Evolutionary conservation across 2,329 filamentous ascomycete genomes (phyloP), one percentile per base, ranked within the genome.

Genomic region (Sordariomycetes sp.): DNA sequence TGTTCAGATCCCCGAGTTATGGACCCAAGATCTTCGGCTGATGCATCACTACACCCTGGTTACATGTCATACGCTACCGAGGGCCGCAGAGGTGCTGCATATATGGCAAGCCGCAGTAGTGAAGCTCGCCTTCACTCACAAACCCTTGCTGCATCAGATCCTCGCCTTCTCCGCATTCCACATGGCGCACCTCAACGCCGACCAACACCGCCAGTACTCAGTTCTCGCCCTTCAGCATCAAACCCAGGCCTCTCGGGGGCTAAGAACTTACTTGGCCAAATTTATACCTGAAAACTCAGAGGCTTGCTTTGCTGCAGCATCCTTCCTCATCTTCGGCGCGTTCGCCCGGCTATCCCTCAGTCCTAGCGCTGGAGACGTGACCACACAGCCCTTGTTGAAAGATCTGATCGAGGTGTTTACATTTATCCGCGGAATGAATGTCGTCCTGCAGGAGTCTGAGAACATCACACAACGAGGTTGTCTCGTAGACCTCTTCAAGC

Each of bases 1-100:
- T 67, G 18, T 61, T 63, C 1, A 64, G 61, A 1, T 61, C 60
- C 7, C 62, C 61, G 55, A 64, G 61, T 60, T 40, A 53, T 72
- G 69, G 70, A 66, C 69, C 11, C 65, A 66, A 3, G 70, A 73
- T 58, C 66, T 73, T 14, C 67, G 70, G 59, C 63, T 72, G 46
- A 67, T 73, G 63, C 69, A 73, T 48, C 70, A 72, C 50, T 72
- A 67, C 55, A 67, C 66, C 1, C 63, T 67, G 7, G 61, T 58
- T 1, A 69, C 69, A 0, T 69, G 63, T 53, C 58, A 64, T 7
- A 69, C 69, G 1, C 59, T 72, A 8, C 70, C 70, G 0, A 62
- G 70, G 6, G 65, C 67, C 8, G 57, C 61, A 32, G 62, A 68
- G 3, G 63, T 67, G 7, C 61, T 60, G 34, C 64, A 64, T 3